Conservation (phyloP, 495 filamentous ascomycete genomes). For the Delitschia confertaspora region DNA sequence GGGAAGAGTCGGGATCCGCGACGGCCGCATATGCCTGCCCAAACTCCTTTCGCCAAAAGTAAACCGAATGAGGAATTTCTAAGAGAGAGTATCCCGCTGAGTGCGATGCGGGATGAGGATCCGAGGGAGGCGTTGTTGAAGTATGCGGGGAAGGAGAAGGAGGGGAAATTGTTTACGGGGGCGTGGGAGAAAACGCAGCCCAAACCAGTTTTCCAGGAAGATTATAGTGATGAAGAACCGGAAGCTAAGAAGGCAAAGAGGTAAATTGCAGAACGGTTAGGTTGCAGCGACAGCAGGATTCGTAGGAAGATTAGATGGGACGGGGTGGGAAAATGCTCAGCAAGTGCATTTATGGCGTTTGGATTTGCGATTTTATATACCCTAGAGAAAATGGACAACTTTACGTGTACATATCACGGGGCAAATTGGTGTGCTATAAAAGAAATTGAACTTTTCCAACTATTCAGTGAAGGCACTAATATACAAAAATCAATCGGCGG, state of each 20-base stretch:
- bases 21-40: slow-evolving; percentile 69
- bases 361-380: slow-evolving; percentile 7
- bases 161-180: slow-evolving; percentile 86
- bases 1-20: slow-evolving; percentile 70
- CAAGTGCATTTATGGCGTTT: slow-evolving; percentile 17
- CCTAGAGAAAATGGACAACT: too few species aligned
- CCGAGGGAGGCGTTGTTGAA: slow-evolving; percentile 87
- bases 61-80: slow-evolving; percentile 88
- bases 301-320: neutral
- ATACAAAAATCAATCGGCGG: too few species aligned
- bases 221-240: slow-evolving; percentile 78
- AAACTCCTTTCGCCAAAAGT: slow-evolving; percentile 84
- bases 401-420: too few species aligned
- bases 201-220: slow-evolving; percentile 78
- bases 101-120: slow-evolving; percentile 95
- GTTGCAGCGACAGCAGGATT: too few species aligned
- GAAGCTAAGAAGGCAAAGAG: slow-evolving; percentile 53
- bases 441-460: too few species aligned
- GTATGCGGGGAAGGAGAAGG: slow-evolving; percentile 89
- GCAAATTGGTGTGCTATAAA: too few species aligned
- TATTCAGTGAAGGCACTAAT: too few species aligned
- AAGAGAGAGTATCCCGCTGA: slow-evolving; percentile 75
- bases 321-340: neutral
- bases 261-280: slow-evolving; percentile 11
- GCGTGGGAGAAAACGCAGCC: slow-evolving; percentile 92